These are phyloP conservation scores for Ramularia endophylla DNA, from an alignment of 2,329 filamentous ascomycete genomes.

Conservation along the genomic window DNA sequence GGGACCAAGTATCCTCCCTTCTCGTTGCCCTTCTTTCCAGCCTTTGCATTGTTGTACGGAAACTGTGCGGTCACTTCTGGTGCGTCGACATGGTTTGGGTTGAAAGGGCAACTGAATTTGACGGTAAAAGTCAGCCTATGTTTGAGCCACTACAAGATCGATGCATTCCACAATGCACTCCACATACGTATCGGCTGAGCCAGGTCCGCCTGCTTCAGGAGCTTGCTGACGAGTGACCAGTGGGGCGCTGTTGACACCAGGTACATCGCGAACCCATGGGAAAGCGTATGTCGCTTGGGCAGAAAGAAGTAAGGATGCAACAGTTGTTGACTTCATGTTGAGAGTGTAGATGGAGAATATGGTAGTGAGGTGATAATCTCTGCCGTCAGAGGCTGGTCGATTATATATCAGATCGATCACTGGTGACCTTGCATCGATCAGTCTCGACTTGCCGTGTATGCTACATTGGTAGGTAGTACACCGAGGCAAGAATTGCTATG, in stretches of 20 bases:
- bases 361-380: too few species aligned
- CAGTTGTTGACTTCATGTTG: constrained; percentile 26
- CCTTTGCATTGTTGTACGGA: constrained; percentile 40
- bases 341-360: too few species aligned
- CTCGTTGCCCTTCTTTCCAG: constrained; percentile 37
- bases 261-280: constrained; percentile 34
- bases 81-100: constrained; percentile 34
- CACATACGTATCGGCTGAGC: constrained; percentile 28
- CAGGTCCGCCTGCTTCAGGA: constrained; percentile 20
- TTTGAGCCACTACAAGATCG: too few species aligned
- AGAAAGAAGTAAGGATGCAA: constrained; percentile 21
- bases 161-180: too few species aligned
- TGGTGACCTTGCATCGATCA: too few species aligned
- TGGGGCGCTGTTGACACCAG: constrained; percentile 33
- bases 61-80: constrained; percentile 31
- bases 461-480: too few species aligned
- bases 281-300: constrained; percentile 31
- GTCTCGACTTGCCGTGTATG: too few species aligned
- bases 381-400: too few species aligned
- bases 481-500: too few species aligned
- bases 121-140: too few species aligned
- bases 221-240: constrained; percentile 30
- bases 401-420: too few species aligned
- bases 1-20: constrained; percentile 42
- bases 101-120: too few species aligned